These are phyloP conservation scores for Hura crepitans DNA, from an alignment of 441 rosid species.

Conservation along the genomic window DNA sequence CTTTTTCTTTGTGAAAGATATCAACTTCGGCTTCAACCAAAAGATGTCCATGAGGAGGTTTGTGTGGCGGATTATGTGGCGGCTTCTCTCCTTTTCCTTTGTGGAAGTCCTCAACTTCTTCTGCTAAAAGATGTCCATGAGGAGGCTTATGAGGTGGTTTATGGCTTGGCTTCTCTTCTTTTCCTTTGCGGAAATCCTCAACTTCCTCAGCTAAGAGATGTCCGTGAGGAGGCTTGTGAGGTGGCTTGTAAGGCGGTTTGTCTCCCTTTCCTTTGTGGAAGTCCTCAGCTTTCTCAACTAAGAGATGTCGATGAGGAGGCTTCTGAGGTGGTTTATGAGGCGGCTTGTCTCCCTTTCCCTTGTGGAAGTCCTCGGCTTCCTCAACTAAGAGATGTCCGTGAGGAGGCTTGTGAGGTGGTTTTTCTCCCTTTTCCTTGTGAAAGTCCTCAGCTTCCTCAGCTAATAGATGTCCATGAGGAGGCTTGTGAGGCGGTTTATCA, in stretches of 20 bases:
- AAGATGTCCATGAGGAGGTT: not conserved
- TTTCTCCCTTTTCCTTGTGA: conserved; percentile 8
- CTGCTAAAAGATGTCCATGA: not conserved
- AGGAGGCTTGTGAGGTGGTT: conserved; percentile 26
- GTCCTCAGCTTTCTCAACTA: not conserved
- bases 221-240: conserved; percentile 8
- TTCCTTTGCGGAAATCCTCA: conserved; percentile 12
- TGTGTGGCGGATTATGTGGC: not conserved
- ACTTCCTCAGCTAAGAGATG: conserved; percentile 6
- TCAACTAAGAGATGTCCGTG: not conserved
- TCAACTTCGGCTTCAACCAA: not conserved
- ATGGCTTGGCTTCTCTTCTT: not conserved
- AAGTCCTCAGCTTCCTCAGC: not conserved
- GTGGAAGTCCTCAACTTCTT: not conserved
- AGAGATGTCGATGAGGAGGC: conserved; percentile 10
- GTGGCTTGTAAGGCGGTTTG: not conserved
- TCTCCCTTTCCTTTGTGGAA: not conserved
- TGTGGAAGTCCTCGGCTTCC: conserved; percentile 12
- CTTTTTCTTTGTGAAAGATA: not conserved
- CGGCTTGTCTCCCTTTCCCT: conserved; percentile 9
- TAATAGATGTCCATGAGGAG: conserved; percentile 11
- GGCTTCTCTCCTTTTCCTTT: not conserved
- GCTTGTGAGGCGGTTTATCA: conserved; percentile 11
- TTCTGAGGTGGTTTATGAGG: not conserved
- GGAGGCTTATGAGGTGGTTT: conserved; percentile 2